Base-by-base conservation (phyloP, 2,329 filamentous ascomycete species). In the Beauveria rudraprayagi region DNA sequence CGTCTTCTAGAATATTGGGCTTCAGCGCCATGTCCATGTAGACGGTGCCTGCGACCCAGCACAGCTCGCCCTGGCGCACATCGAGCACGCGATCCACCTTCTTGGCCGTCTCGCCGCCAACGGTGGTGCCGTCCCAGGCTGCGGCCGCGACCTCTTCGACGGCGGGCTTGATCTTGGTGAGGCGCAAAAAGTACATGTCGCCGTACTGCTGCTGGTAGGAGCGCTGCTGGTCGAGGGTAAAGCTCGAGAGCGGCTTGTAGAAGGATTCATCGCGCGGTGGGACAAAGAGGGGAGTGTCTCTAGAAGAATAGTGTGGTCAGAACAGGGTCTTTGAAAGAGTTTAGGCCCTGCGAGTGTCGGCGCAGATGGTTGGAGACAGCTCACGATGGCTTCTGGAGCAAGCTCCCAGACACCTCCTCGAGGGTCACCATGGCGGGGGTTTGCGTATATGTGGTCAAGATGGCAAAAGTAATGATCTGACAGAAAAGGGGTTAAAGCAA, bases 21-120 rank as follows among this genome's bases (percentile, higher is more conserved):
- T 99, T 99, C 69, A 97, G 75, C 2, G 90, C 85, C 91, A 99
- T 92, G 65, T 97, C 91, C 89, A 97, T 96, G 73, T 96, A 99
- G 37, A 97, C 86, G 0, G 94, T 99, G 17, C 95, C 94, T 0
- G 88, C 83, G 17, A 99, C 89, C 92, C 93, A 99, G 77, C 93
- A 97, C 41, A 97, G 79, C 76, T 97, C 87, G 65, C 94, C 94
- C 77, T 97, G 94, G 63, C 93, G 86, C 56, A 99, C 94, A 75
- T 99, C 93, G 34, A 99, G 82, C 63, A 99, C 94, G 67, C 94
- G 83, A 37, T 97, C 90, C 17, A 95, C 92, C 66, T 82, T 85
- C 66, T 82, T 83, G 11, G 91, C 91, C 61, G 78, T 78, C 71
- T 96, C 91, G 43, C 86, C 90, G 7, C 84, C 90, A 66, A 97